Conservation (phyloP, 495 filamentous ascomycete genomes). For the Melanomma pulvis-pyrius region DNA sequence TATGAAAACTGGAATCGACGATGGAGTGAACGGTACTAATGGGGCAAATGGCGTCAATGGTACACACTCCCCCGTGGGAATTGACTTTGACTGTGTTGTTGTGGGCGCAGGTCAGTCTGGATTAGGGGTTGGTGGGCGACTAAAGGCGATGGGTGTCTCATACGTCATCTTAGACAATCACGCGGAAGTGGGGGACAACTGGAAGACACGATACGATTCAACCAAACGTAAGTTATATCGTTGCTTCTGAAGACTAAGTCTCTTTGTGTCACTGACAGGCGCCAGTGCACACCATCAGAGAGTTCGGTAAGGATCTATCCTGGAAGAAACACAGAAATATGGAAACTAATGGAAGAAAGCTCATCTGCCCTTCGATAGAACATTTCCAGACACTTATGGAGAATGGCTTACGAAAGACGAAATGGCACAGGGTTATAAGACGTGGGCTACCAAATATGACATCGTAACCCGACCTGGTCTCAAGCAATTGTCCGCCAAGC, state of each 20-base stretch:
- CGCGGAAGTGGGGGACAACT: slow-evolving; percentile 45
- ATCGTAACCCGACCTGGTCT: no score
- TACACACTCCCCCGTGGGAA: background rate
- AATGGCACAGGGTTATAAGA: slow-evolving; percentile 12
- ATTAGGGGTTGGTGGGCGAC: slow-evolving; percentile 43
- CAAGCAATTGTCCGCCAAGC: no score
- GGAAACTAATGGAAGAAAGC: no score
- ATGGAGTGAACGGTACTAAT: no score
- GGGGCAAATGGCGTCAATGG: no score
- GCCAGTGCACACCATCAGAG: no score
- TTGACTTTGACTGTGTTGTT: slow-evolving; percentile 39
- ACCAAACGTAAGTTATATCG: slow-evolving; percentile 43
- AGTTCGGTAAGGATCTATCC: no score
- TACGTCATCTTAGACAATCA: slow-evolving; percentile 46
- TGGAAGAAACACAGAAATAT: no score
- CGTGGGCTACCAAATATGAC: background rate
- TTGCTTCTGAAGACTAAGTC: no score
- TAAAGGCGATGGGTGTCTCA: slow-evolving; percentile 44
- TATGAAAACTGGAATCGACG: no score
- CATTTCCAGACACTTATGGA: slow-evolving; percentile 40
- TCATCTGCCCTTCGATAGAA: slow-evolving; percentile 47
- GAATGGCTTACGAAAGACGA: slow-evolving; percentile 45
- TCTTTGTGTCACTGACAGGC: no score
- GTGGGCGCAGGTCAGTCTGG: slow-evolving; percentile 46
- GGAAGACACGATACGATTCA: slow-evolving; percentile 47